Conservation (phyloP, 148 eudicot genomes). For the Persicaria maculosa region DNA sequence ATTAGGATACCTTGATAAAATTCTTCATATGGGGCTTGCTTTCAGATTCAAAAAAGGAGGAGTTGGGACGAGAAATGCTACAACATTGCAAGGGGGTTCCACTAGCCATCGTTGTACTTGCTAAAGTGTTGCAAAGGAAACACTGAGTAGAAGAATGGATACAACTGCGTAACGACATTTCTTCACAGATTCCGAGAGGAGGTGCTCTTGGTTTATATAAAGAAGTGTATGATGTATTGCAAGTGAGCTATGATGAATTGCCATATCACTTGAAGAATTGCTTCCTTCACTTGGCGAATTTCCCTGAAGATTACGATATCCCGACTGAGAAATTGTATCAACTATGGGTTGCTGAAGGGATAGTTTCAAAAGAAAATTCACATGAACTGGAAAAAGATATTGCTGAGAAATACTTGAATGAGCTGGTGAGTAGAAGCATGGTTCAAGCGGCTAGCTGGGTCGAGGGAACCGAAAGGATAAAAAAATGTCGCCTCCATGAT, state of each 20-base stretch:
- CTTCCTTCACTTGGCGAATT: no score
- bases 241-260: no score
- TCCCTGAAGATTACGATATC: no score
- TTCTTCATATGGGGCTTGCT: not conserved
- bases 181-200: not conserved
- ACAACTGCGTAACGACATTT: not conserved
- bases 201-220: not conserved
- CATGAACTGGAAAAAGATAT: not conserved
- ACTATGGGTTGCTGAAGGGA: not conserved
- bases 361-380: not conserved
- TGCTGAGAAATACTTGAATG: not conserved
- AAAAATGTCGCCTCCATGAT: not conserved
- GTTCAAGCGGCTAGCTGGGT: not conserved
- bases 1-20: no score
- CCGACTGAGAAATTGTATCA: not conserved
- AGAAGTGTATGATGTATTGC: no score
- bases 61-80: not conserved
- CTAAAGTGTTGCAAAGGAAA: not conserved
- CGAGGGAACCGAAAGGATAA: not conserved
- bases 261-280: no score
- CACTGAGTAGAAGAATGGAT: not conserved
- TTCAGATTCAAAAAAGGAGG: not conserved
- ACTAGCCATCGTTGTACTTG: not conserved
- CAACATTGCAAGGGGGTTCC: not conserved
- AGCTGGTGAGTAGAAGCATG: not conserved